phyloP scores from a whole-genome alignment of 805 yeast species.

The Ogataea trehalophila region DNA sequence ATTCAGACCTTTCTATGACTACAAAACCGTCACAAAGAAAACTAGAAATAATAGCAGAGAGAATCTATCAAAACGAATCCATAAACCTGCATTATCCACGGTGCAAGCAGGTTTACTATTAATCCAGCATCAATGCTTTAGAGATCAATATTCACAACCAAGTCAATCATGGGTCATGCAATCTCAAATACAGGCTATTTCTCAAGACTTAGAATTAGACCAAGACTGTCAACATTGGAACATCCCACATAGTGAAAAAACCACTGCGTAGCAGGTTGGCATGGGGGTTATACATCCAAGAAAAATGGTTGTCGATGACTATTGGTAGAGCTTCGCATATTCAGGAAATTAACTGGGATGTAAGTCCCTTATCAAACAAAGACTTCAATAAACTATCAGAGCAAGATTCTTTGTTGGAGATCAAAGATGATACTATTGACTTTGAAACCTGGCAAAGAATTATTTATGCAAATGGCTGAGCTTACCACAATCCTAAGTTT shows the following conservation, averaged over 20 bases:
- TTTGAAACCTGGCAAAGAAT: slow-evolving; percentile 7
- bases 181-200: slow-evolving; percentile 26
- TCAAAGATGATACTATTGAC: slow-evolving; percentile 12
- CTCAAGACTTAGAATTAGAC: slow-evolving; percentile 45
- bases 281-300: slow-evolving; percentile 47
- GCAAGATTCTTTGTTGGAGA: slow-evolving; percentile 30
- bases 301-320: slow-evolving; percentile 42
- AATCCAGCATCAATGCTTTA: slow-evolving; percentile 19
- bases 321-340: slow-evolving; percentile 43
- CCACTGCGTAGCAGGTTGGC: slow-evolving; percentile 41
- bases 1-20: slow-evolving; percentile 7
- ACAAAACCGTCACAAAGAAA: slow-evolving; percentile 11
- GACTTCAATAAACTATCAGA: slow-evolving; percentile 45
- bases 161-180: slow-evolving; percentile 29
- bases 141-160: slow-evolving; percentile 35
- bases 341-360: slow-evolving; percentile 38
- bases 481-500: slow-evolving; percentile 10
- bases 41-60: slow-evolving; percentile 23
- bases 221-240: slow-evolving; percentile 43
- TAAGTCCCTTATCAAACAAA: slow-evolving; percentile 33
- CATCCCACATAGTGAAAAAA: slow-evolving; percentile 42
- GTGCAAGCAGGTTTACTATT: slow-evolving; percentile 31
- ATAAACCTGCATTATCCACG: slow-evolving; percentile 18
- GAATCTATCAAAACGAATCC: slow-evolving; percentile 7
- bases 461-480: slow-evolving; percentile 13